Evolutionary conservation across 495 filamentous ascomycete species (phyloP).

Genomic region (Aspergillus egyptiacus): DNA sequence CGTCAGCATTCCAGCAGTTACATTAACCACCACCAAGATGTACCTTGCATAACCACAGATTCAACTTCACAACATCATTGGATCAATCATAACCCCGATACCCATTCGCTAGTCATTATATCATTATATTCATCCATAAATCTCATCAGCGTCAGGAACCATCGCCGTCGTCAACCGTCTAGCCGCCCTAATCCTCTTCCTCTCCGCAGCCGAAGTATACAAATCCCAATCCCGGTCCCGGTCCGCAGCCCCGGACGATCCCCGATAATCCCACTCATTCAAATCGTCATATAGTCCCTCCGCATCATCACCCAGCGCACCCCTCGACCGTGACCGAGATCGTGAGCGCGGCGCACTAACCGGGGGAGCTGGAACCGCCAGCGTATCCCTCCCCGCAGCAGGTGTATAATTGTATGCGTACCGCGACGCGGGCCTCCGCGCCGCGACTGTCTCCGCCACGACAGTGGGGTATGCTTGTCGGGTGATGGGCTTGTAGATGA

Average conservation of each 20-base stretch:
- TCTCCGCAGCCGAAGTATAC: conserved; percentile 14
- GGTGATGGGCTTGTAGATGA: conserved; percentile 33
- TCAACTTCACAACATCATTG: too few species aligned
- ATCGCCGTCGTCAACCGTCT: conserved; percentile 35
- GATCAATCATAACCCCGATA: neutral
- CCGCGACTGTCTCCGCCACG: conserved; percentile 22
- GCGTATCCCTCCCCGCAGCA: conserved; percentile 3
- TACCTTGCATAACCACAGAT: too few species aligned
- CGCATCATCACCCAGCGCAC: neutral
- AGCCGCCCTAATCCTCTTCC: conserved; percentile 21
- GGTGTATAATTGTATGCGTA: conserved; percentile 40
- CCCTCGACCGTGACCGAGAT: neutral
- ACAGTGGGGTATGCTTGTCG: conserved; percentile 30
- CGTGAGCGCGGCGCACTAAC: neutral
- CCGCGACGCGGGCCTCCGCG: conserved; percentile 10
- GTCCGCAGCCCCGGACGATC: neutral
- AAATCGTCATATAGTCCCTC: neutral
- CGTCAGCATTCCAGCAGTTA: too few species aligned
- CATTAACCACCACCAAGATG: neutral
- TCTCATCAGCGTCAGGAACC: conserved; percentile 40
- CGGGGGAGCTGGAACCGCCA: neutral
- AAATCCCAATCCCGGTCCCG: neutral
- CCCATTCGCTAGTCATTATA: neutral
- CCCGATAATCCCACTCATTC: neutral
- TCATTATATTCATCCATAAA: conserved; percentile 28